phyloP scores from a whole-genome alignment of 1,139 yeast species.

The Sugiyamaella novakii region DNA sequence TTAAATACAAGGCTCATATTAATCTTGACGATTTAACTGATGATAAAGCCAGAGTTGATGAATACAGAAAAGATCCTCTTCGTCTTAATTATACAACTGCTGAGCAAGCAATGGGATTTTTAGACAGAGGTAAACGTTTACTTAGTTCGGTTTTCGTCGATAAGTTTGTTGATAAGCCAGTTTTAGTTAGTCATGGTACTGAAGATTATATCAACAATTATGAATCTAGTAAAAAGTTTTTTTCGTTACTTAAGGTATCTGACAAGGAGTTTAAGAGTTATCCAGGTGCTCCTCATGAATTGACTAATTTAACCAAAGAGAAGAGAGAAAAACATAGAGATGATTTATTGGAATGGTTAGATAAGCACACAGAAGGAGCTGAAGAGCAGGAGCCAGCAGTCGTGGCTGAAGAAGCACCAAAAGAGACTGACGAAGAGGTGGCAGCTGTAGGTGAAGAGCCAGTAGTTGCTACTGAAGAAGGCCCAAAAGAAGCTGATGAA shows the following conservation, averaged over 20 bases:
- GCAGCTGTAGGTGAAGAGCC: constrained; percentile 11
- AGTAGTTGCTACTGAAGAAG: constrained; percentile 6
- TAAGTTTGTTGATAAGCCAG: constrained; percentile 50
- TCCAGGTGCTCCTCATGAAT: constrained; percentile 43
- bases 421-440: constrained; percentile 8
- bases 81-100: constrained; percentile 51
- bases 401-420: constrained; percentile 9
- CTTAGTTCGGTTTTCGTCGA: constrained; percentile 48
- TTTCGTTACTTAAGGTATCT: constrained; percentile 41
- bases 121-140: constrained; percentile 61
- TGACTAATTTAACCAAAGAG: constrained; percentile 48
- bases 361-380: constrained; percentile 22
- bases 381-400: not conserved
- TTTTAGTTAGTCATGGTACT: constrained; percentile 58
- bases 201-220: constrained; percentile 58
- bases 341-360: constrained; percentile 49
- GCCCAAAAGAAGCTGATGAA: constrained; percentile 13
- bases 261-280: constrained; percentile 44
- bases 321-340: constrained; percentile 43
- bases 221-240: constrained; percentile 55
- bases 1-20: constrained; percentile 60
- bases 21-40: constrained; percentile 58
- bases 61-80: constrained; percentile 35
- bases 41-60: constrained; percentile 43
- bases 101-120: constrained; percentile 63